Evolutionary conservation across 1,284 basidiomycete species (phyloP).

Genomic region (Acaromyces ingoldii): DNA sequence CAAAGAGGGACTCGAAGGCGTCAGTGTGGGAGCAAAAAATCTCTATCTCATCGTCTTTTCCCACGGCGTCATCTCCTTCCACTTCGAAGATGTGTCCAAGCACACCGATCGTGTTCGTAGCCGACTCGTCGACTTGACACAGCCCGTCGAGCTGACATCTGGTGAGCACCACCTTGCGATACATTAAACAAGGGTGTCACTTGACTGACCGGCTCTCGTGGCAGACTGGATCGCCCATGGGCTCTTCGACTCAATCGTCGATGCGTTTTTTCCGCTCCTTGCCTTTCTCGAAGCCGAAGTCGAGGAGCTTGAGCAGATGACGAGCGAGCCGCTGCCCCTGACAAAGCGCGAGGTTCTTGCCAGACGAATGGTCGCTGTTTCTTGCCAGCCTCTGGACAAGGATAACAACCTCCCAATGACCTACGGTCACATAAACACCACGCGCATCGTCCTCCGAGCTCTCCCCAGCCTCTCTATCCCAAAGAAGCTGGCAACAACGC

Average conservation of each 20-base stretch:
- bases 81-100: slow-evolving; percentile 84
- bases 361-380: too few relatives aligned
- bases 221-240: slow-evolving; percentile 86
- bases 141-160: slow-evolving; percentile 32
- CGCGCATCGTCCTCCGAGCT: neutral
- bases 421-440: neutral
- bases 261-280: slow-evolving; percentile 85
- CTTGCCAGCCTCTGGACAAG: too few relatives aligned
- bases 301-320: slow-evolving; percentile 68
- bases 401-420: neutral
- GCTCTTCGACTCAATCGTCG: slow-evolving; percentile 86
- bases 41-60: slow-evolving; percentile 84
- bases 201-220: neutral
- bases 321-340: slow-evolving; percentile 50
- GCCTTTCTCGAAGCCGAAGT: slow-evolving; percentile 79
- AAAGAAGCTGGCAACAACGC: too few relatives aligned
- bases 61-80: slow-evolving; percentile 85
- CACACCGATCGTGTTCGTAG: slow-evolving; percentile 75
- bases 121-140: slow-evolving; percentile 56
- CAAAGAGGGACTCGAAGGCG: slow-evolving; percentile 60
- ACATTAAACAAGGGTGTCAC: slow-evolving; percentile 54
- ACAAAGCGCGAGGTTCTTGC: neutral
- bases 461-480: neutral
- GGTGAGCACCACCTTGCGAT: too few relatives aligned
- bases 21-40: slow-evolving; percentile 71